Evolutionary conservation across 2,329 filamentous ascomycete species (phyloP).

Genomic region (Mycocentrospora acerina): DNA sequence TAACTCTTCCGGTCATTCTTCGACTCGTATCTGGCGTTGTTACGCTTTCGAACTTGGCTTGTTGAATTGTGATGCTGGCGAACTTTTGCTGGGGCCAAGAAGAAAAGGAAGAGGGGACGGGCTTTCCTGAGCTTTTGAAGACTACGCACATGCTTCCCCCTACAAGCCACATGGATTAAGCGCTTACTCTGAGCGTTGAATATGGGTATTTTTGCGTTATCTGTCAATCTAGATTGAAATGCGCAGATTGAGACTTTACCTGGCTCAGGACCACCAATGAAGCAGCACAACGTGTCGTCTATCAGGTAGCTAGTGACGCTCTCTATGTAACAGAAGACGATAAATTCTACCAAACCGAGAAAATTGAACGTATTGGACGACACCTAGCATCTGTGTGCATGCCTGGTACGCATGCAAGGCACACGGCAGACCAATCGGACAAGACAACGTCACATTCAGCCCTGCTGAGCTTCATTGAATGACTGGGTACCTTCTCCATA

Average conservation of each 20-base stretch:
- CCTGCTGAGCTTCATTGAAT: constrained; percentile 20
- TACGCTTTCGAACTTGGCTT: neutral
- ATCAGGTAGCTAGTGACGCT: constrained; percentile 17
- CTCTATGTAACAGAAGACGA: constrained; percentile 22
- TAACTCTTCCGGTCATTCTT: constrained; percentile 16
- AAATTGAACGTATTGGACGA: constrained; percentile 32
- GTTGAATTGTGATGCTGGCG: neutral
- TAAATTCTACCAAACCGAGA: constrained; percentile 15
- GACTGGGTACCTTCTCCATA: constrained; percentile 23
- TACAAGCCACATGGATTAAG: constrained; percentile 31
- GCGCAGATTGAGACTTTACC: constrained; percentile 19
- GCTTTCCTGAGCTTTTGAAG: constrained; percentile 27
- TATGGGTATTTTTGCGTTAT: constrained; percentile 36
- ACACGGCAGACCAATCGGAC: constrained; percentile 33
- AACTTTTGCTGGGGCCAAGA: constrained; percentile 11
- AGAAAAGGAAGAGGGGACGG: constrained; percentile 18
- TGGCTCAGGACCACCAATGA: constrained; percentile 28
- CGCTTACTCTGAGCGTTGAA: constrained; percentile 32
- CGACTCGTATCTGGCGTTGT: constrained; percentile 4
- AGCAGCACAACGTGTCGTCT: constrained; percentile 20
- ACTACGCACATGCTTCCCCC: constrained; percentile 11
- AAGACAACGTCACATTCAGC: constrained; percentile 20
- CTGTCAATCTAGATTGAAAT: constrained; percentile 16
- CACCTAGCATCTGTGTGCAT: constrained; percentile 34
- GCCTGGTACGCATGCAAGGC: constrained; percentile 35